Evolutionary conservation across 2,329 filamentous ascomycete species (phyloP), one percentile per base, ranked within the genome.

Genomic region (Knoxdaviesia capensis): DNA sequence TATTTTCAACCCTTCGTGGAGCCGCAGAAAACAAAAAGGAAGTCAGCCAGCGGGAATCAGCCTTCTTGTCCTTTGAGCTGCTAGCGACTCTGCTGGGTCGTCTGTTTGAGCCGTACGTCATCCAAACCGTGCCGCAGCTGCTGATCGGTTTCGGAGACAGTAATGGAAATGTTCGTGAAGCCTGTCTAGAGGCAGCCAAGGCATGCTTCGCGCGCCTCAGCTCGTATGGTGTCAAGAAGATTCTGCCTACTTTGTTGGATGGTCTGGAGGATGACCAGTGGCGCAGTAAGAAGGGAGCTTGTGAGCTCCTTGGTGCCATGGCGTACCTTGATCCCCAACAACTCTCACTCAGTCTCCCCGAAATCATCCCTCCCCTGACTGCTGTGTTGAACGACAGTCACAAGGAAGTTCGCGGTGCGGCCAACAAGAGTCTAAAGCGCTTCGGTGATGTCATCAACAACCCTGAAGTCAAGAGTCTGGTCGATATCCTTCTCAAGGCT

Each of bases 391-490:
- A 94, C 51, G 90, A 98, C 63, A 94, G 84, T 53, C 90, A 98
- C 63, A 98, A 98, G 59, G 90, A 98, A 61, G 90, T 98, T 32
- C 76, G 90, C 46, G 67, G 76, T 38, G 87, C 85, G 28, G 90
- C 90, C 6, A 98, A 98, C 60, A 79, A 88, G 60, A 94, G 86
- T 62, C 68, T 98, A 62, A 93, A 98, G 63, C 80, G 90, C 44
- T 98, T 98, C 56, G 90, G 92, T 49, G 92, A 98, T 58, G 92
- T 98, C 50, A 98, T 98, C 58, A 92, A 72, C 59, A 98, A 98
- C 57, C 90, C 90, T 4, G 90, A 98, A 60, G 84, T 98, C 54
- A 94, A 94, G 71, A 74, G 79, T 48, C 69, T 96, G 9, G 88
- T 96, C 45, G 79, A 80, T 52, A 81, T 94, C 44, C 71, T 98